Evolutionary conservation across 192 early-diverging fungal genomes (phyloP).

Genomic region (Jimgerdemannia lactiflua): DNA sequence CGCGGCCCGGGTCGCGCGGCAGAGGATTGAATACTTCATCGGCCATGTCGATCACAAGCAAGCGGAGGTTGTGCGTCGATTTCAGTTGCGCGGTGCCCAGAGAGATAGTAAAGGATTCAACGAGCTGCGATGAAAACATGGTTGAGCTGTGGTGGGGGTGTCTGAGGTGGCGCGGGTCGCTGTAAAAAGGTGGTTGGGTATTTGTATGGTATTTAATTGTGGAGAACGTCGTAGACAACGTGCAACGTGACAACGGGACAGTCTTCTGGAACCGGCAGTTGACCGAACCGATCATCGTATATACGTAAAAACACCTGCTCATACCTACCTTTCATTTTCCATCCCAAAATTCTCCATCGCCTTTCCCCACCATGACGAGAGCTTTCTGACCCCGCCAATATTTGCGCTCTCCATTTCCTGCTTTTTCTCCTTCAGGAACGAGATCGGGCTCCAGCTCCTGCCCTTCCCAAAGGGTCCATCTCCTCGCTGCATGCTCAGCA

Average conservation of each 20-base stretch:
- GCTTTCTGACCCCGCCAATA: conserved; percentile 42
- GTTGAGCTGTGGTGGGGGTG: not conserved
- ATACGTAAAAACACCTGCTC: no score
- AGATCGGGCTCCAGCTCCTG: not conserved
- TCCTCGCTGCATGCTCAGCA: not conserved
- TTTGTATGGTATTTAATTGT: no score
- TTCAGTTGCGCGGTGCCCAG: conserved; percentile 72
- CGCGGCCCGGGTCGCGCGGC: conserved; percentile 34
- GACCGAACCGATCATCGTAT: not conserved
- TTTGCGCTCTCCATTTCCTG: conserved; percentile 43
- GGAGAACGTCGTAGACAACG: not conserved
- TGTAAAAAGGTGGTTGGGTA: not conserved
- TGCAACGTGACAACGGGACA: not conserved
- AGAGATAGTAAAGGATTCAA: conserved; percentile 70
- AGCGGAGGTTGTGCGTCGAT: conserved; percentile 66
- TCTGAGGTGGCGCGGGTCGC: not conserved
- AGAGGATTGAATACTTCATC: conserved; percentile 40
- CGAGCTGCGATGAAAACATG: conserved; percentile 37
- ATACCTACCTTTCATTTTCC: conserved; percentile 40
- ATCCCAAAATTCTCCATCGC: conserved; percentile 63
- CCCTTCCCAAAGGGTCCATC: not conserved
- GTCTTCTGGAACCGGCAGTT: conserved; percentile 10
- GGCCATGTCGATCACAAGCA: conserved; percentile 47
- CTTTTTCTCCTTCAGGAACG: conserved; percentile 53
- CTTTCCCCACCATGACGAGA: conserved; percentile 57